Evolutionary conservation across 2,329 filamentous ascomycete species (phyloP), one percentile per base, ranked within the genome.

Genomic region (Ascochyta clinopodiicola): DNA sequence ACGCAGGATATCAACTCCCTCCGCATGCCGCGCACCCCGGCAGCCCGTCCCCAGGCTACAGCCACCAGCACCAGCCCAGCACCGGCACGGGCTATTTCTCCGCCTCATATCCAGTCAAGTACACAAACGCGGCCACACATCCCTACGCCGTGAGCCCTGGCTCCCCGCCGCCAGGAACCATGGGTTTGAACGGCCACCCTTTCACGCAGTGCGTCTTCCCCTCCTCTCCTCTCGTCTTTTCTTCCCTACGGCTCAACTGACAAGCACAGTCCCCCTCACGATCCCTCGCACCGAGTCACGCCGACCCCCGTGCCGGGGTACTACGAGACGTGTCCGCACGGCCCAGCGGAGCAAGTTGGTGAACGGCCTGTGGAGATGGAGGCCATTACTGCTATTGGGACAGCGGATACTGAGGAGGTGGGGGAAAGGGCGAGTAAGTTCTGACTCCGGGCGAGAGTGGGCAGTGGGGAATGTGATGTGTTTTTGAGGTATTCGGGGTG

Each of bases 311-410:
- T 17, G 17, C 17, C 17, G 17, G 17, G 22, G 1, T 55, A 55
- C 35, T 55, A 49, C 13, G 36, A 55, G n/a, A 36, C 40, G 10
- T 45, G 45, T 24, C 27, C 39, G 2, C 15, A 34, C 17, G 29
- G 25, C 13, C 22, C 34, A 21, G 40, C 32, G 12, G 39, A 38
- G 5, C 50, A 38, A 1, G 24, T 44, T 4, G 38, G 44, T 8
- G 51, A 48, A 35, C 34, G 45, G 6, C n/a, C 52, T 10, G 52
- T 42, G 1, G 52, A 55, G 36, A 55, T 55, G 52, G 52, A 50
- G 17, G 46, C 45, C 24, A 42, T 55, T 17, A 46, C 52, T 6
- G 40, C 45, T 1, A 22, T 36, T 2, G 17, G 10, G 4, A 35
- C 43, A 7, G 27, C 21, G 4, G 51, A 44, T 6, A 8, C 25